These are phyloP conservation scores for Trichocladium uniseriatum DNA, from an alignment of 495 filamentous ascomycete species.

Conservation along the genomic window DNA sequence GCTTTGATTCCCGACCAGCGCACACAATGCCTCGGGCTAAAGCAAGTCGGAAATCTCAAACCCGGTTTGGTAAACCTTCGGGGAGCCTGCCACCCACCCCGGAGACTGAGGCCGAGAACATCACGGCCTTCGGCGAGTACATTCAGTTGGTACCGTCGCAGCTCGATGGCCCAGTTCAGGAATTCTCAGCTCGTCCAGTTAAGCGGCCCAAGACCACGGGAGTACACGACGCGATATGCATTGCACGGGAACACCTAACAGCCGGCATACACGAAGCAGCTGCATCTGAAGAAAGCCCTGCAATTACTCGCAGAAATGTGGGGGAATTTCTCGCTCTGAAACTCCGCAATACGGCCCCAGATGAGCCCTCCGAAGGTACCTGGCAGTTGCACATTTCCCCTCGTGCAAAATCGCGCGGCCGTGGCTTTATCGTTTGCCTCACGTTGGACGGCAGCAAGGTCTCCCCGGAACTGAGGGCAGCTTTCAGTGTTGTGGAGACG, in stretches of 20 bases:
- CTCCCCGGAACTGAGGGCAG: background rate
- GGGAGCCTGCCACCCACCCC: background rate
- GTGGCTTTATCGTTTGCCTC: conserved; percentile 5
- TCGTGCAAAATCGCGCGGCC: conserved; percentile 4
- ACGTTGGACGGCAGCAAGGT: conserved; percentile 1
- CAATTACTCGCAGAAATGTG: conserved; percentile 3
- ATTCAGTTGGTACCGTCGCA: conserved; percentile 7
- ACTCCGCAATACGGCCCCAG: background rate
- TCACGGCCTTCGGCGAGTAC: conserved; percentile 13
- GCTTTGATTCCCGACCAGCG: background rate
- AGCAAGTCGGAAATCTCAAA: background rate
- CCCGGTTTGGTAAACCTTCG: background rate
- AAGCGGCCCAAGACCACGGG: conserved; percentile 17
- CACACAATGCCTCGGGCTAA: conserved; percentile 10
- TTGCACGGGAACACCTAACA: conserved; percentile 17
- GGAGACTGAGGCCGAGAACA: background rate
- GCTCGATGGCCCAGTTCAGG: background rate
- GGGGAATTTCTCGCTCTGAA: conserved; percentile 6
- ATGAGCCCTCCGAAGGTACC: background rate
- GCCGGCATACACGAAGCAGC: background rate
- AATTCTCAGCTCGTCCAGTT: background rate
- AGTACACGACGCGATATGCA: conserved; percentile 11
- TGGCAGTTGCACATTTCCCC: conserved; percentile 12
- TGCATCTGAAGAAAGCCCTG: background rate
- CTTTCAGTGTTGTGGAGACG: conserved; percentile 6